Evolutionary conservation across 768 basidiomycete genomes (phyloP).

Genomic region (Calocybe gangraenosa): DNA sequence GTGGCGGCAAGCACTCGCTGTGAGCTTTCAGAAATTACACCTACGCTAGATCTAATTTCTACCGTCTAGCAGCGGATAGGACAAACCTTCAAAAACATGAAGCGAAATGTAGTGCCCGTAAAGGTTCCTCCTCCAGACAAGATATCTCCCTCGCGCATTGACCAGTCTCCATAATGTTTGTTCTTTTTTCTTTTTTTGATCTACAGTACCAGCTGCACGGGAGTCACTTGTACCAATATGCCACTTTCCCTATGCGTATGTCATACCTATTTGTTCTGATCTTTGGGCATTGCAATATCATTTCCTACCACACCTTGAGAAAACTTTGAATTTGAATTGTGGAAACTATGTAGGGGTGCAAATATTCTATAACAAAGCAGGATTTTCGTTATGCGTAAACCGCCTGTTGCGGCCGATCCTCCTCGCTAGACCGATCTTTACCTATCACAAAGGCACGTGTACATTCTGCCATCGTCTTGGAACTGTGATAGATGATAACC

Average conservation of each 20-base stretch:
- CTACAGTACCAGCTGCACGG: no score
- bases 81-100: background rate
- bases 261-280: no score
- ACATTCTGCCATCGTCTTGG: slow-evolving; percentile 96
- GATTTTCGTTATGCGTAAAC: slow-evolving; percentile 30
- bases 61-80: background rate
- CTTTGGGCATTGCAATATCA: background rate
- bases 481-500: slow-evolving; percentile 46
- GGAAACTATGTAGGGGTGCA: background rate
- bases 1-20: slow-evolving; percentile 1
- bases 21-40: no score
- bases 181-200: no score
- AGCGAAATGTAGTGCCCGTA: background rate
- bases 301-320: background rate
- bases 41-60: no score
- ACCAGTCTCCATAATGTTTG: background rate
- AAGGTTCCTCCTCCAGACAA: background rate
- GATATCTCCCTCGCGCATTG: background rate
- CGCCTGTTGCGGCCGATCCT: slow-evolving; percentile 41
- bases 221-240: no score
- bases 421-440: slow-evolving; percentile 53
- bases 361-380: background rate
- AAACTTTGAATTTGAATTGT: background rate
- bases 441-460: slow-evolving; percentile 81
- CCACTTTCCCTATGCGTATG: no score